Evolutionary conservation across 805 yeast species (phyloP), one percentile per base, ranked within the genome.

Genomic region (Cyberlindnera sargentensis): DNA sequence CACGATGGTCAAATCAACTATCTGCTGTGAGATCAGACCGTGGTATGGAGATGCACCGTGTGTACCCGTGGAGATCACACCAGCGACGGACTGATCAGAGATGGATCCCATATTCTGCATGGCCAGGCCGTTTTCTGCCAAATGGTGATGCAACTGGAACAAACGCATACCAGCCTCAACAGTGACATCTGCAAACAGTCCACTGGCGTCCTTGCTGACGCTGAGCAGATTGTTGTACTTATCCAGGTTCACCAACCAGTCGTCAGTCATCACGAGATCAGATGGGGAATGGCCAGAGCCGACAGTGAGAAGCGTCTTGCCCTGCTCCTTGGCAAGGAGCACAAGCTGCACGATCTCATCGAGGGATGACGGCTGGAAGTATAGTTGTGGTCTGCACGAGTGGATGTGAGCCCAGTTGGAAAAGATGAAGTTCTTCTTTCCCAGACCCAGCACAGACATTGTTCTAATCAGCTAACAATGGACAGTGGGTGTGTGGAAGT

Each of bases 281-380:
- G 95, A 84, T 0, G 99, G 99, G 6, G 97, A 89, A 61, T 93
- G 98, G 30, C 96, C 96, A 0, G 95, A 79, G 0, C 99, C 99
- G 7, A 86, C 90, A 2, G 85, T 78, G 72, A 85, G 81, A 43
- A 91, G 65, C 15, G 95, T 84, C 52, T 79, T 82, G 20, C 71
- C 67, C 25, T 68, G 58, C 37, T 64, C 56, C 38, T 75, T 68
- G 4, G 98, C 98, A 45, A 71, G 69, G 31, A 73, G 68, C 29
- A 91, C 87, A 43, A 91, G 70, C 20, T 66, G 70, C 44, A 70
- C 70, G 40, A 91, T 80, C 53, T 90, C 85, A n/a, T 78, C 85
- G 5, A 84, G 58, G 6, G 70, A 67, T 2, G 64, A 58, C 1
- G 99, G 99, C 64, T 88, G 95, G 62, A 86, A 82, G 55, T 75